Conservation (phyloP, 2,329 filamentous ascomycete genomes). For the Periconia sp. region DNA sequence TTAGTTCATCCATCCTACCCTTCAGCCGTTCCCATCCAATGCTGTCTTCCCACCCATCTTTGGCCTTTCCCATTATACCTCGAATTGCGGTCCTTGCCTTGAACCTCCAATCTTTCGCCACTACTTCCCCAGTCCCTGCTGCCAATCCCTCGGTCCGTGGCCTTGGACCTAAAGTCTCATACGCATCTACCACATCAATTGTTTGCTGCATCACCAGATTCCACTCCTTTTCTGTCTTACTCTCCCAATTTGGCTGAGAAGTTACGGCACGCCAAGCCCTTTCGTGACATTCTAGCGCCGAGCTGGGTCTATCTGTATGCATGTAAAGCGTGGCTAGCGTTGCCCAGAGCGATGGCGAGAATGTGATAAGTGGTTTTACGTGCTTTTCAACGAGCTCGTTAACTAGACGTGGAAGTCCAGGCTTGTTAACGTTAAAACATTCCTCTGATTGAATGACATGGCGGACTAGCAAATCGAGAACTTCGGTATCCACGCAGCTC, state of each 20-base stretch:
- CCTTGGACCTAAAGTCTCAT: conserved; percentile 71
- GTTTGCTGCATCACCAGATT: conserved; percentile 77
- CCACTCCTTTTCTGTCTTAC: conserved; percentile 70
- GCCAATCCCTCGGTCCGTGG: conserved; percentile 59
- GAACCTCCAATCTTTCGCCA: conserved; percentile 83
- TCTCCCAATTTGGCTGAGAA: conserved; percentile 60
- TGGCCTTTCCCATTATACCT: conserved; percentile 82
- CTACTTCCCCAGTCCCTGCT: conserved; percentile 59
- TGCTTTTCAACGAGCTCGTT: conserved; percentile 75
- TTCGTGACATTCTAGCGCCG: conserved; percentile 83
- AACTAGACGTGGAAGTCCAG: conserved; percentile 65
- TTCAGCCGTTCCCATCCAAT: conserved; percentile 69
- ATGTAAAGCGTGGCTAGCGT: conserved; percentile 73
- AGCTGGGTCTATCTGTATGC: conserved; percentile 73
- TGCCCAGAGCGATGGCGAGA: conserved; percentile 76
- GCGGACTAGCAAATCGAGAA: conserved; percentile 74
- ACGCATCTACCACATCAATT: conserved; percentile 78
- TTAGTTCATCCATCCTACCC: conserved; percentile 52
- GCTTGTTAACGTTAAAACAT: conserved; percentile 49
- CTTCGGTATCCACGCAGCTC: conserved; percentile 74
- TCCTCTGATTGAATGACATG: conserved; percentile 63
- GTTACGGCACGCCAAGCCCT: conserved; percentile 83
- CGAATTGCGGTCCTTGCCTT: conserved; percentile 86
- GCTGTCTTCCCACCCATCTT: conserved; percentile 81
- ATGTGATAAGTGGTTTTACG: conserved; percentile 83